Evolutionary conservation across 31 red algal species (phyloP).

Genomic region (Asparagopsis taxiformis): DNA sequence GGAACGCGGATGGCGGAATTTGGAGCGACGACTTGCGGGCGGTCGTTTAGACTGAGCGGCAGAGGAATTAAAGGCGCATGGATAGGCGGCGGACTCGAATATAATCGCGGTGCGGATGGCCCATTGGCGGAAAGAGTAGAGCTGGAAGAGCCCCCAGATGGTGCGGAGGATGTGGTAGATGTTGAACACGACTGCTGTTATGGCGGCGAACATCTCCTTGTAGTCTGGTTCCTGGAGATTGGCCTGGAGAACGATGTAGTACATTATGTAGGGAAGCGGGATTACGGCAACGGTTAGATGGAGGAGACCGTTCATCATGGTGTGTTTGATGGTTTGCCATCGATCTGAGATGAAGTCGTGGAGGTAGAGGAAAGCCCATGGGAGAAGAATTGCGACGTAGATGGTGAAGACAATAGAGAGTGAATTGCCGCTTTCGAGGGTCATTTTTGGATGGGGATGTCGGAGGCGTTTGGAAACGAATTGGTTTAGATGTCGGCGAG

Average conservation of each 20-base stretch:
- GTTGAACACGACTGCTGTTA: slow-evolving; percentile 30
- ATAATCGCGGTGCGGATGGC: not conserved
- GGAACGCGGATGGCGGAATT: not conserved
- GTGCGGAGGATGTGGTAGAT: slow-evolving; percentile 43
- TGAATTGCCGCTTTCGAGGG: not conserved
- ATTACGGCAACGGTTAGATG: slow-evolving; percentile 24
- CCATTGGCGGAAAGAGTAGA: slow-evolving; percentile 1
- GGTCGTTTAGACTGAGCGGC: too few species aligned
- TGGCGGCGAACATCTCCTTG: slow-evolving; percentile 60
- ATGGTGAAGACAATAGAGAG: slow-evolving; percentile 27
- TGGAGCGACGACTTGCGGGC: not conserved
- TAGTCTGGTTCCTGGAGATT: slow-evolving; percentile 31
- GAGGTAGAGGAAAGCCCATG: slow-evolving; percentile 44
- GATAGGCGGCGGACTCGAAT: not conserved
- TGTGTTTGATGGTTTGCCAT: slow-evolving; percentile 21
- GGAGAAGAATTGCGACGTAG: slow-evolving; percentile 30
- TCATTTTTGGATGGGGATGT: slow-evolving; percentile 15
- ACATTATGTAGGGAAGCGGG: slow-evolving; percentile 29
- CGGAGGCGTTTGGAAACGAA: too few species aligned
- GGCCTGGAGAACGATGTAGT: slow-evolving; percentile 34
- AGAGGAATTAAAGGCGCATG: not conserved
- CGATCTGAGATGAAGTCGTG: slow-evolving; percentile 61
- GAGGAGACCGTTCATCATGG: slow-evolving; percentile 9
- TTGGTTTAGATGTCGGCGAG: too few species aligned
- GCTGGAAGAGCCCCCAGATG: slow-evolving; percentile 34